Base-by-base conservation (phyloP, 2,329 filamentous ascomycete species). In the Fusarium proliferatum region DNA sequence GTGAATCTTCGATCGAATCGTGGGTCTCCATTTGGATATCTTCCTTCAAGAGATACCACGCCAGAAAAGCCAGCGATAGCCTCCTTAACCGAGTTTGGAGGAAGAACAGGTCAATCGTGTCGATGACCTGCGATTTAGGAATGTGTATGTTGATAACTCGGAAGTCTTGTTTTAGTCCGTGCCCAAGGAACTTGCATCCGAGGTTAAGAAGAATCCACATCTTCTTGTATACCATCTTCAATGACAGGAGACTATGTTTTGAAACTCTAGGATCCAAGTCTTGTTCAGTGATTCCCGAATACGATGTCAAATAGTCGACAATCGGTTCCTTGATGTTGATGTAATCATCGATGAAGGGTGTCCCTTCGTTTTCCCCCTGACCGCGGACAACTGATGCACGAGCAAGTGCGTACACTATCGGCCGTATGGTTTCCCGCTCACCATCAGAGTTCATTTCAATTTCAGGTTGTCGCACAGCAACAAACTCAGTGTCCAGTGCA, bases 121-220 rank as follows among this genome's bases (percentile, higher is more conserved):
- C 96, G 62, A 99, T 94, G 41, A 97, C 93, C 81, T 99, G 96
- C 7, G 89, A 83, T 80, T 92, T 94, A 3, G 97, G 96, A 0
- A 99, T 93, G 81, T 98, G 94, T 63, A 99, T 98, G 82, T 99
- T 99, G 83, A 97, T 97, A 63, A 97, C 97, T 60, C 96, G 94
- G 84, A 99, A 98, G 82, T 99, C 96, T 76, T 96, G 96, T 75
- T 94, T 94, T 46, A 99, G 87, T 8, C 96, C 96, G 79, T 99
- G 96, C 5, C 96, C 96, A 9, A 99, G 89, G 80, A 99, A 99
- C 71, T 94, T 90, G 83, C 95, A 97, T 53, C 96, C 96, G 0
- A 98, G 88, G 80, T 99, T 99, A 38, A 99, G 89, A 23, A 99
- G 88, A 21, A 98, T 90, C 97, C 97, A 99, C 36, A 99, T 90